Evolutionary conservation across 1,139 yeast genomes (phyloP), one percentile per base, ranked within the genome.

Genomic region (Zygosaccharomyces pseudobailii): DNA sequence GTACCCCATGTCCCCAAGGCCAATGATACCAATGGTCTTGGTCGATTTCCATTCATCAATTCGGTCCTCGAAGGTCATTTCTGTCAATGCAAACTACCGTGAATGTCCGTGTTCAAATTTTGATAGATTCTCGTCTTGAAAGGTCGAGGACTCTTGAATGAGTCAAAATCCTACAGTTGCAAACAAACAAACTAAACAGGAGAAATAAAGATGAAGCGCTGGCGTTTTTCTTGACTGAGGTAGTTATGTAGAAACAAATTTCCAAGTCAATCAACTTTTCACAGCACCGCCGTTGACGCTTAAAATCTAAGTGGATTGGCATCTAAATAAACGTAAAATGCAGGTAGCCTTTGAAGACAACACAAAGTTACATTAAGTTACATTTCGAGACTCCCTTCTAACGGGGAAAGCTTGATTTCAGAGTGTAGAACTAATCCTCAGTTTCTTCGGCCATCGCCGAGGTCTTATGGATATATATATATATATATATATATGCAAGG

Each of bases 1-100:
- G 38, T 79, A 71, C 13, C 98, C 98, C 98, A 92, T 92, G 65
- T 92, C 98, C 24, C 98, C 98, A 37, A 92, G 77, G 1, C 98
- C 98, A 48, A 92, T 90, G 54, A 92, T 86, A 2, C 98, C 98
- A 42, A 92, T 78, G 35, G 72, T 73, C 62, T 81, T 84, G 32
- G 72, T 56, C 13, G 49, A 45, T 50, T 72, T 69, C 74, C 72
- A 70, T 52, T 58, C 51, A 17, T 45, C 42, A 5, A 59, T 41
- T 20, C 52, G 55, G 9, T 47, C 50, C 6, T 28, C 33, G 13
- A 44, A 32, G 9, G 19, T 46, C 50, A 46, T 48, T 6, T 21
- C 37, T 9, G 17, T 22, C 22, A 22, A 25, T 33, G 17, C 23
- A 21, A 13, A 33, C 17, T 8, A 6, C 4, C 13, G 33, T 30